Percentiles rank a stretch among this genome's conserved stretches.
These are phyloP conservation scores for Boletus sp. DNA, from an alignment of 1,284 basidiomycete species.

Conservation along the genomic window DNA sequence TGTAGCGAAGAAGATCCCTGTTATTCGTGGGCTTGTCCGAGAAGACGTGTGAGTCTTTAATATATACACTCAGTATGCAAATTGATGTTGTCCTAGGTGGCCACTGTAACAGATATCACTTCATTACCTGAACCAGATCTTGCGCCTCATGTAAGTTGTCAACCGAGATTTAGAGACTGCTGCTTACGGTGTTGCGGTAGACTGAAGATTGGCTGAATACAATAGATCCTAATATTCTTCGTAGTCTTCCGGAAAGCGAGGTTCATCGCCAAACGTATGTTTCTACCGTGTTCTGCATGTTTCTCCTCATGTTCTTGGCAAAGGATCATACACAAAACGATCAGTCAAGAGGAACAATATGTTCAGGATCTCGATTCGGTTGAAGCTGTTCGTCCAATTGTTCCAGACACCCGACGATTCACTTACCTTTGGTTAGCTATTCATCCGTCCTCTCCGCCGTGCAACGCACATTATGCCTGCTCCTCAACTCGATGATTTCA, in stretches of 20 bases:
- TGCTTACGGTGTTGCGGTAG: slow-evolving; percentile 25
- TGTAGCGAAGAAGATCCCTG: slow-evolving; percentile 71
- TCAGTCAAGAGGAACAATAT: slow-evolving; percentile 89
- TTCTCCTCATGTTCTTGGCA: slow-evolving; percentile 7
- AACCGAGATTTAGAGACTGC: slow-evolving; percentile 5
- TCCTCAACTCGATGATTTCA: slow-evolving; percentile 71
- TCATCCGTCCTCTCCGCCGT: slow-evolving; percentile 72
- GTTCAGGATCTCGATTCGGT: slow-evolving; percentile 84
- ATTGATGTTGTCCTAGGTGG: slow-evolving; percentile 23
- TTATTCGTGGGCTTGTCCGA: slow-evolving; percentile 71
- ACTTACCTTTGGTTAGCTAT: slow-evolving; percentile 43
- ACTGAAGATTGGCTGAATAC: slow-evolving; percentile 72
- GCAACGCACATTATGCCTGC: slow-evolving; percentile 72
- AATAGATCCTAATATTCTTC: slow-evolving; percentile 66
- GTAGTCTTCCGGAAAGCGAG: slow-evolving; percentile 70
- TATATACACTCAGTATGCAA: background rate
- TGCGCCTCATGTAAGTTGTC: slow-evolving; percentile 25
- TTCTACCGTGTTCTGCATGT: background rate
- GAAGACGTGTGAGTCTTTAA: slow-evolving; percentile 46
- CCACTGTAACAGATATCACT: slow-evolving; percentile 22
- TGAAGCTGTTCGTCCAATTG: slow-evolving; percentile 52
- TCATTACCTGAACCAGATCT: slow-evolving; percentile 25
- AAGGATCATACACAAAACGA: slow-evolving; percentile 89
- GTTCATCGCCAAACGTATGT: slow-evolving; percentile 78
- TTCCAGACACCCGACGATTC: background rate